Base-by-base conservation (phyloP, 495 filamentous ascomycete genomes). In the Emericellopsis terricola region DNA sequence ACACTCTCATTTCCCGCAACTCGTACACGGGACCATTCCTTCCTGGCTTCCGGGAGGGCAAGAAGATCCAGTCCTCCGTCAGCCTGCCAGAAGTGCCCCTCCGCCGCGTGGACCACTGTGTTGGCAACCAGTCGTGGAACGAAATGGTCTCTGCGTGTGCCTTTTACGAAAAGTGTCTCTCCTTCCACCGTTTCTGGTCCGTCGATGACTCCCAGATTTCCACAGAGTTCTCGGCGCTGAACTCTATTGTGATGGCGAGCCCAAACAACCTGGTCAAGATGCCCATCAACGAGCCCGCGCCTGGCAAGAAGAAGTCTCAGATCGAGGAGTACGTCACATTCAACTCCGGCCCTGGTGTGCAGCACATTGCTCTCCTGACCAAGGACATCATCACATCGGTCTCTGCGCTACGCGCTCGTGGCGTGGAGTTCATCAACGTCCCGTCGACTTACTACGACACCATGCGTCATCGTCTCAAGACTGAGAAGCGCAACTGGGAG, bases 211-310 rank as follows among this genome's bases (percentile, higher is more conserved):
- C 62, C 39, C 65, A 84, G 41, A 80, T 93, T 48, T 80, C 70
- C 64, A 91, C 83, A 48, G 83, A 89, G 42, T 94, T 76, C 67
- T 82, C 76, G 10, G 81, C 85, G 3, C 61, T 94, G 17, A 77
- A 73, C 49, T 77, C 69, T 44, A 71, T 92, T 41, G 86, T 94
- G 44, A 89, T 94, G 81, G 71, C 81, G 9, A 78, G 72, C 1
- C 78, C 79, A 53, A 74, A 82, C 30, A 53, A 55, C 38, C 48
- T 74, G 4, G 77, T 94, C 43, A 93, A 93, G 53, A 94, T 94
- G 81, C 86, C 86, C 43, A 87, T 94, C 67, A 94, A 94, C 65
- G 83, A 94, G 58, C 86, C 85, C 2, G 85, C 86, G 0, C 64
- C 70, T 28, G 86, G 85, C 32, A 83, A 83, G 55, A 78, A 76